Evolutionary conservation across 2,329 filamentous ascomycete species (phyloP), one percentile per base, ranked within the genome.

Genomic region (Pyricularia grisea): DNA sequence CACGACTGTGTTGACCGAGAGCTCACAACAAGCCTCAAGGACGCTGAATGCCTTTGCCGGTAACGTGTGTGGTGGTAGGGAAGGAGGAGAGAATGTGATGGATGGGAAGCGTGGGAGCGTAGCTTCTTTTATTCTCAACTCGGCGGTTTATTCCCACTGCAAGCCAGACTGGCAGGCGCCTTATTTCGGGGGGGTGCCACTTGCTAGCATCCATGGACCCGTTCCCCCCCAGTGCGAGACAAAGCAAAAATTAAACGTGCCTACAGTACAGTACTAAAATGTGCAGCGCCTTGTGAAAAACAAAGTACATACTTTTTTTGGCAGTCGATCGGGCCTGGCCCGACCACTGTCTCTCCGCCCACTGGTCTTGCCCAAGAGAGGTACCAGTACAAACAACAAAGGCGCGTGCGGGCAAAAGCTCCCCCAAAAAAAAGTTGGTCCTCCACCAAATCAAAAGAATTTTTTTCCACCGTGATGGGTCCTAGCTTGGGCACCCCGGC

Each of bases 41-140:
- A 61, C 58, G 58, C 58, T 61, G 58, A 61, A 61, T 61, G 58
- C 58, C 58, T 61, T 61, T 61, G 58, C 9, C 58, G 58, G 58
- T 61, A 27, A 36, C 58, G 58, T 61, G 58, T 61, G 58, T 61
- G 23, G 75, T 74, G 73, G 76, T 76, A 76, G 76, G 73, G 74
- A 77, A 77, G 76, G 76, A 75, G 76, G 74, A 75, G 74, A 73
- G 68, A 27, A 70, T 7, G 42, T 72, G 70, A 71, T 64, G 10
- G 63, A 36, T 14, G 4, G 4, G 10, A 61, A 50, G 74, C 73
- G 73, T 68, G 69, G 71, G 68, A 72, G 73, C 69, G 70, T 61
- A 61, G 66, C 66, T 58, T 67, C 66, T 73, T 73, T 73, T 73
- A 73, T 73, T 71, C 58, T 61, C 58, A 36, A n/a, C 23, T 61